These are phyloP conservation scores for Fusarium globosum DNA, from an alignment of 2,329 filamentous ascomycete species.

Conservation along the genomic window DNA sequence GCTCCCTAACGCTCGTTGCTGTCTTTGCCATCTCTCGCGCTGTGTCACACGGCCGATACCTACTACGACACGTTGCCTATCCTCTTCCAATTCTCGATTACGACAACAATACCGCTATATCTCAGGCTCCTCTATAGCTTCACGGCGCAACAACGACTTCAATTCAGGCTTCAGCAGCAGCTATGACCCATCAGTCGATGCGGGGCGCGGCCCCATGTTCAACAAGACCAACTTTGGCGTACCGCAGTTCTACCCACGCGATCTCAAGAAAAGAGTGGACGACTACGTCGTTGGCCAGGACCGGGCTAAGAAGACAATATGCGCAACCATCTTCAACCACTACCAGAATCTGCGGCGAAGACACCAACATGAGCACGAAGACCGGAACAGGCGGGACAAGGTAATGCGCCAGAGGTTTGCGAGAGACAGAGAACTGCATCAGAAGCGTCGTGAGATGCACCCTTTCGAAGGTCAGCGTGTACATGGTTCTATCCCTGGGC, in stretches of 20 bases:
- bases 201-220: conserved; percentile 70
- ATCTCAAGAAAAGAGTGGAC: conserved; percentile 90
- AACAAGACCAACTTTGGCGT: conserved; percentile 67
- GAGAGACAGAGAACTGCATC: conserved; percentile 71
- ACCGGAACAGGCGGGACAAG: conserved; percentile 69
- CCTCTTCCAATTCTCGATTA: not conserved
- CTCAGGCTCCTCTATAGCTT: conserved; percentile 39
- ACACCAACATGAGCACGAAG: conserved; percentile 79
- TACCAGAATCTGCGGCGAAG: conserved; percentile 88
- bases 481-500: conserved; percentile 43
- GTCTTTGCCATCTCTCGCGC: conserved; percentile 21
- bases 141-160: conserved; percentile 61
- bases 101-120: conserved; percentile 43
- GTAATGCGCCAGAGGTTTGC: conserved; percentile 76
- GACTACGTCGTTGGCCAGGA: conserved; percentile 98
- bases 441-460: conserved; percentile 69
- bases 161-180: conserved; percentile 68
- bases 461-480: conserved; percentile 78
- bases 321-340: conserved; percentile 94
- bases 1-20: conserved; percentile 29
- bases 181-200: conserved; percentile 66
- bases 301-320: conserved; percentile 91
- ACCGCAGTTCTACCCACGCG: conserved; percentile 71
- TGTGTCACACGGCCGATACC: conserved; percentile 6
- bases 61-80: conserved; percentile 3